A percentile compares a stretch with the other conserved stretches of the same genome.
phyloP scores from a whole-genome alignment of 2,329 filamentous ascomycete species.

The Alternaria consortialis region DNA sequence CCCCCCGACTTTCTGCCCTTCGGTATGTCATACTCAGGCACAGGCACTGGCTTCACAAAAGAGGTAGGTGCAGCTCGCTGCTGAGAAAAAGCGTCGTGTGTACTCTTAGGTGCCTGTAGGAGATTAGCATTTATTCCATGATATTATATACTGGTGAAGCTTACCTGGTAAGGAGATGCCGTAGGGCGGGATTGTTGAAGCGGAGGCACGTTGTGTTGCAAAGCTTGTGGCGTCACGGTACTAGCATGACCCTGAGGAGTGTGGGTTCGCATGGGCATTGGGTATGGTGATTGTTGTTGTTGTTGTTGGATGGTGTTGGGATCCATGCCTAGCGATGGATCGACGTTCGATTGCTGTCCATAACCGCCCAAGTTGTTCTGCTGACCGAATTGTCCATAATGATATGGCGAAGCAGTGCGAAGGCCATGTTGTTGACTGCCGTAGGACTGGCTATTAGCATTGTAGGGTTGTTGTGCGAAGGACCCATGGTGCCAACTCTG shows the following conservation, averaged over 20 bases:
- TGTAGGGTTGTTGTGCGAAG: slow-evolving; percentile 41
- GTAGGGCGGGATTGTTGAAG: slow-evolving; percentile 30
- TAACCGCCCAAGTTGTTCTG: slow-evolving; percentile 34
- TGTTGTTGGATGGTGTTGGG: slow-evolving; percentile 38
- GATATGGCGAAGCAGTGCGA: slow-evolving; percentile 44
- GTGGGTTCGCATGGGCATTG: slow-evolving; percentile 32
- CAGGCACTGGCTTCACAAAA: slow-evolving; percentile 34
- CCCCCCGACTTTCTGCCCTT: slow-evolving; percentile 50
- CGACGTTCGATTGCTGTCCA: slow-evolving; percentile 38
- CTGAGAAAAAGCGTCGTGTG: slow-evolving; percentile 38
- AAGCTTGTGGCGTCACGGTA: slow-evolving; percentile 43
- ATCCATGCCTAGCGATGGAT: slow-evolving; percentile 39
- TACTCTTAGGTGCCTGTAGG: slow-evolving; percentile 36
- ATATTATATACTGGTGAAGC: background rate
- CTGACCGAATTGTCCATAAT: slow-evolving; percentile 44
- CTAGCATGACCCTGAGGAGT: slow-evolving; percentile 35
- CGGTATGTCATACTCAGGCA: slow-evolving; percentile 46
- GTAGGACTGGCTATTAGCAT: slow-evolving; percentile 35
- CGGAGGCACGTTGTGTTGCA: slow-evolving; percentile 35
- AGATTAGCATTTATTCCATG: slow-evolving; percentile 20
- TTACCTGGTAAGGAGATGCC: slow-evolving; percentile 44
- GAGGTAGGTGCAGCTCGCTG: slow-evolving; percentile 28
- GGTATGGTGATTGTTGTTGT: slow-evolving; percentile 46
- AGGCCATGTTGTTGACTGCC: slow-evolving; percentile 30
- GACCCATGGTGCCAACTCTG: slow-evolving; percentile 42